Evolutionary conservation across 805 yeast genomes (phyloP).

Genomic region (Barnettozyma siamensis): DNA sequence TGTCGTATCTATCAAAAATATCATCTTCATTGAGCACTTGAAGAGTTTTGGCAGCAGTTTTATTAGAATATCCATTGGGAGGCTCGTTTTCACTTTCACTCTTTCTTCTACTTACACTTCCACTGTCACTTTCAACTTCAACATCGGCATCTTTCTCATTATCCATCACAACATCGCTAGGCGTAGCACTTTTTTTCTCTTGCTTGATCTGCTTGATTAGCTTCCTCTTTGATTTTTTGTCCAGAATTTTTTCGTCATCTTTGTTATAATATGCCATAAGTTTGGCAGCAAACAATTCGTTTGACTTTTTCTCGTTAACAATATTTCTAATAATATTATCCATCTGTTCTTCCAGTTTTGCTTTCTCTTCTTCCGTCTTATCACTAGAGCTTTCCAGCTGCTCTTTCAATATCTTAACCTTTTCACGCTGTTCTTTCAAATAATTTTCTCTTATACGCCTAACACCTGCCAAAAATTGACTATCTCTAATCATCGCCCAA

Average conservation of each 20-base stretch:
- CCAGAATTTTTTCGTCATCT: neutral
- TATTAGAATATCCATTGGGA: no score
- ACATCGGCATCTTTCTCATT: neutral
- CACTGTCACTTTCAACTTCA: constrained; percentile 1
- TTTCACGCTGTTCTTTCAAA: neutral
- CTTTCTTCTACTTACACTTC: no score
- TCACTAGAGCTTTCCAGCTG: no score
- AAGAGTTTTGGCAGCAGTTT: no score
- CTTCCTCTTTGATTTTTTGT: no score
- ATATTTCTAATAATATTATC: neutral
- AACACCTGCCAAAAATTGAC: neutral
- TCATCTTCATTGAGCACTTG: neutral
- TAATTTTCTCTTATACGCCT: neutral
- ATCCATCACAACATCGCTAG: no score
- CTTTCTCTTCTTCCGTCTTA: neutral
- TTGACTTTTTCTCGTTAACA: neutral
- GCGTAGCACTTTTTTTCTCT: no score
- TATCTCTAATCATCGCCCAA: no score
- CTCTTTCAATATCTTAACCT: no score
- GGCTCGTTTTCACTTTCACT: no score
- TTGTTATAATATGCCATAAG: neutral
- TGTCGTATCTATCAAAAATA: neutral
- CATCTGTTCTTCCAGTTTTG: neutral
- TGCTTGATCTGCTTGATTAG: no score
- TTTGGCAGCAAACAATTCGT: neutral